Base-by-base conservation (phyloP, 176 grass and related monocot species). In the Carex pumila region DNA sequence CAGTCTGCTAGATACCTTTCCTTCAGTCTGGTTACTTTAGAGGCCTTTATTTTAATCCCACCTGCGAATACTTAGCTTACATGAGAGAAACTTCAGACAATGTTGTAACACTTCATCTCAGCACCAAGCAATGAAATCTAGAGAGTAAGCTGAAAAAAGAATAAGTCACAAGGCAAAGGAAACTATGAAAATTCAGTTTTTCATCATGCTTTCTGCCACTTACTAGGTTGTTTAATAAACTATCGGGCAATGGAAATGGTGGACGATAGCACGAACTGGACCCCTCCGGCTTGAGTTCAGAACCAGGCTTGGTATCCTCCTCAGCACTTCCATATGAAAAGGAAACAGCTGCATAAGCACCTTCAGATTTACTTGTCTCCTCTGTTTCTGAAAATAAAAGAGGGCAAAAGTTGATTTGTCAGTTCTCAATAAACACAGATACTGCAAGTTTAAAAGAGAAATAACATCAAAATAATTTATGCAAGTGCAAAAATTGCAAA, bases 71-170 rank as follows among this genome's bases (percentile, higher is more conserved):
- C 86, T 91, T 92, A 82, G 80, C 80, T 82, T 82, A 82, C 80
- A 65, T 82, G 80, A 82, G 18, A 82, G 61, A 50, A 90, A 98
- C 93, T 81, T 98, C 92, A 97, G 88, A 88, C 89, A 85, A 92
- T 84, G 94, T 90, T 85, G 87, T 79, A 98, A 93, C 82, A 95
- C 96, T 90, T 94, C 93, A 93, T 93, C 96, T 93, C 93, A 93
- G 93, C 96, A 91, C 89, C 96, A 93, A 90, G 89, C 91, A 95
- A 94, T 98, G 96, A 95, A 93, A 66, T 82, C 61, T 82, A 82
- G 80, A 82, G 34, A 82, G 34, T 90, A 85, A 92, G 92, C 86
- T 95, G 93, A 82, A 93, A 87, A 90, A 50, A 54, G 61, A 82
- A 50, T 67, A 49, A 82, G 55, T 89, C 54, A 90, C 65, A 34